A percentile compares a stretch with the other conserved stretches of the same genome.
Conservation (phyloP, 2,329 filamentous ascomycete genomes). For the Fusarium redolens region DNA sequence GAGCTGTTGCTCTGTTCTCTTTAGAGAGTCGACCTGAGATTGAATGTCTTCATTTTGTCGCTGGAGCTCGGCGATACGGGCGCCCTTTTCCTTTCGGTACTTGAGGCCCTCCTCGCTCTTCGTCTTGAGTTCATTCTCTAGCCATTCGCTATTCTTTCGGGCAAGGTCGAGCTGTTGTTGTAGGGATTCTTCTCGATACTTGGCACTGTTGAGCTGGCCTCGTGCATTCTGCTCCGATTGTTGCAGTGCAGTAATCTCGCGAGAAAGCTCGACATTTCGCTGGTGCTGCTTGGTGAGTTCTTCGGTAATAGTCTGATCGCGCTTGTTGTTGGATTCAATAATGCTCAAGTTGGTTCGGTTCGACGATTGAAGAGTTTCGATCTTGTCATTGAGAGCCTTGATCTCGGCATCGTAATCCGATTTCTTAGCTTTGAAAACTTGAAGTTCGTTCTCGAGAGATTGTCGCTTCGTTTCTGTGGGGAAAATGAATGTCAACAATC, state of each 20-base stretch:
- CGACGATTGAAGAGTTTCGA: conserved; percentile 87
- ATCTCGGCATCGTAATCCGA: conserved; percentile 80
- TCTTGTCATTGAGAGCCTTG: conserved; percentile 81
- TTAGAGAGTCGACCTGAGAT: conserved; percentile 79
- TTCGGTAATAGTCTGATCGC: conserved; percentile 85
- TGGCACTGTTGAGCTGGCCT: conserved; percentile 81
- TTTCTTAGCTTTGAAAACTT: conserved; percentile 78
- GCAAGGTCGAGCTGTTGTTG: conserved; percentile 91
- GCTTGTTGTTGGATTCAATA: conserved; percentile 88
- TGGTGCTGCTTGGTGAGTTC: conserved; percentile 91
- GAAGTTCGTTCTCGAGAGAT: conserved; percentile 82
- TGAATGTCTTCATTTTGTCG: conserved; percentile 87
- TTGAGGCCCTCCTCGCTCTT: conserved; percentile 89
- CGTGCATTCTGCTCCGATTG: conserved; percentile 86
- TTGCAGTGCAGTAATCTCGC: conserved; percentile 84
- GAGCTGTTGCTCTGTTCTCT: conserved; percentile 82
- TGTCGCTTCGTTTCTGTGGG: conserved; percentile 78
- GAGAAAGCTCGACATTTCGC: conserved; percentile 84
- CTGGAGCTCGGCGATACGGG: conserved; percentile 88
- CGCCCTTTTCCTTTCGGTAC: conserved; percentile 93
- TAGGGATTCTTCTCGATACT: conserved; percentile 89
- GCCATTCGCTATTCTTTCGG: conserved; percentile 92
- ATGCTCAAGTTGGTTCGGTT: conserved; percentile 91
- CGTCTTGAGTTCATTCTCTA: conserved; percentile 89
- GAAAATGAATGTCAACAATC: conserved; percentile 25